Percentiles rank a stretch among this genome's conserved stretches.
Conservation (phyloP, 2,329 filamentous ascomycete genomes). For the Sporothrix luriei region DNA sequence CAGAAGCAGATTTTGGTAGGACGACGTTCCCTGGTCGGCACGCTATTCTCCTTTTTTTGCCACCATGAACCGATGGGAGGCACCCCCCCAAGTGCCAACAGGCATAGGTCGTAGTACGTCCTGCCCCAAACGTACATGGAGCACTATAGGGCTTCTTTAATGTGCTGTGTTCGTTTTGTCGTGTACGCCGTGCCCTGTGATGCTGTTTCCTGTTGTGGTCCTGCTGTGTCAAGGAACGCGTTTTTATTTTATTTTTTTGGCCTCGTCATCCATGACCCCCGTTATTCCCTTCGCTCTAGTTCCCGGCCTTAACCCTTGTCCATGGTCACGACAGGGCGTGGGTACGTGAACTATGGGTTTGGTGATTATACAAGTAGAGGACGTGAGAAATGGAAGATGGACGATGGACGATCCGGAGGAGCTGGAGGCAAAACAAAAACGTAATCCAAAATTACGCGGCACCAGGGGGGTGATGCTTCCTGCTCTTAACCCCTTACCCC, state of each 20-base stretch:
- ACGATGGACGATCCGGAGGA: neutral
- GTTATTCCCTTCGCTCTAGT: neutral
- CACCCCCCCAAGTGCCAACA: slow-evolving; percentile 14
- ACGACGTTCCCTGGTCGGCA: no score
- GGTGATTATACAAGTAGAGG: neutral
- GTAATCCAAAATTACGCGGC: slow-evolving; percentile 16
- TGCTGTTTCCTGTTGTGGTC: neutral
- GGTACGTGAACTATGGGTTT: neutral
- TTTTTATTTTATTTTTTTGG: neutral
- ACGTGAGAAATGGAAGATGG: neutral
- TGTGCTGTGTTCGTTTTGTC: neutral
- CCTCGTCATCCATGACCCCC: no score
- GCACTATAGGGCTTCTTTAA: slow-evolving; percentile 25
- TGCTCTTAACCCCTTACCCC: neutral
- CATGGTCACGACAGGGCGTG: neutral
- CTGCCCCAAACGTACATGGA: neutral
- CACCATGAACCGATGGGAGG: slow-evolving; percentile 26
- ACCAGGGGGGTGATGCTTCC: neutral
- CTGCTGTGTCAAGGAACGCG: slow-evolving; percentile 4
- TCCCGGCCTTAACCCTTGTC: slow-evolving; percentile 19
- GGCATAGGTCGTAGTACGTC: neutral
- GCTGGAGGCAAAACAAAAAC: neutral
- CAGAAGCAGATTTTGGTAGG: neutral
- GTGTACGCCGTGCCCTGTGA: neutral
- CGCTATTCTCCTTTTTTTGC: slow-evolving; percentile 15